Evolutionary conservation across 176 grass and related monocot species (phyloP), one percentile per base, ranked within the genome.

Genomic region (Cenchrus purpureus): DNA sequence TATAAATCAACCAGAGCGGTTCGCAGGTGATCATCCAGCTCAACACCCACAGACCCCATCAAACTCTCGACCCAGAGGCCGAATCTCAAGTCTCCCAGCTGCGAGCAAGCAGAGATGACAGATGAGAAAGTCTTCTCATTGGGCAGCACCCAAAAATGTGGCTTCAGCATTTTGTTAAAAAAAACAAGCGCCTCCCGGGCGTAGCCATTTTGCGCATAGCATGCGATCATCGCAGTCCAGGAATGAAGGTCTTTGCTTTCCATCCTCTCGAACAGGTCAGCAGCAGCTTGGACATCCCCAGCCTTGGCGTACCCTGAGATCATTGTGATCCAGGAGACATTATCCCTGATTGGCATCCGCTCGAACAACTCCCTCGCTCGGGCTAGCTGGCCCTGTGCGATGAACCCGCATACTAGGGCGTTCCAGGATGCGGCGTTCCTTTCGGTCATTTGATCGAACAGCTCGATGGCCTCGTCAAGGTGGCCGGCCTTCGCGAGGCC

Each of bases 91-190:
- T 91, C 81, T 17, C 94, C 90, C 20, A 93, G 80, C 84, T 93
- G 94, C 4, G 94, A 92, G 77, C 94, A 96, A 86, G 94, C 86
- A 0, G 94, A 93, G 70, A 96, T 85, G 66, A 96, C 68, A 10
- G 86, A 89, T 1, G 91, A 91, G 72, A 93, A 85, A 56, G 94
- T 96, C 79, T 89, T 96, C 89, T 91, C 91, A 32, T 96, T 90
- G 49, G 91, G 91, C n/a, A 77, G 56, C 54, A 97, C 76, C 81
- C 91, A 90, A 29, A 87, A 72, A 86, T 91, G 86, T 5, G 85
- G 87, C 82, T 97, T 97, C 54, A 88, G 68, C 94, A 94, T 97
- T 46, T 68, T 77, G 76, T 90, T 94, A 58, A 97, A n/a, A n/a
- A n/a, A 12, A 40, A 45, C 63, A 77, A 97, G 66, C 6, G 94